A percentile compares a stretch with the other conserved stretches of the same genome.
Evolutionary conservation across 257 asterid genomes (phyloP).

Genomic region (Cruciata laevipes): DNA sequence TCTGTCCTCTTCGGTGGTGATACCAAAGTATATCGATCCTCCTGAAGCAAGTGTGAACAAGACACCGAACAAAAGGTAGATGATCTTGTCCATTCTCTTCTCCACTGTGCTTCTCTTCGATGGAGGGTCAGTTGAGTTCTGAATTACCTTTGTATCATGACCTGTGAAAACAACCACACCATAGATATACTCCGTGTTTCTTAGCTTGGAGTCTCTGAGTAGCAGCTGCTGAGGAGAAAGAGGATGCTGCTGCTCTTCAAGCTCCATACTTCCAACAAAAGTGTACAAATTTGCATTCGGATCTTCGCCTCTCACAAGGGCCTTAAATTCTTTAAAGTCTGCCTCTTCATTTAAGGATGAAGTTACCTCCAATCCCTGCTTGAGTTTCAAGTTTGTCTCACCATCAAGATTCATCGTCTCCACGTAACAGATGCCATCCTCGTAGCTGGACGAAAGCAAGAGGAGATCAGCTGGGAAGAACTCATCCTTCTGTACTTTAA

Average conservation of each 20-base stretch:
- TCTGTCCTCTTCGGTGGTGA: slow-evolving; percentile 50
- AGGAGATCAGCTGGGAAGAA: slow-evolving; percentile 89
- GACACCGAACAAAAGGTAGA: slow-evolving; percentile 66
- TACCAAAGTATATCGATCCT: slow-evolving; percentile 77
- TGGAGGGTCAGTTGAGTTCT: slow-evolving; percentile 81
- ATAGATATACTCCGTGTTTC: slow-evolving; percentile 69
- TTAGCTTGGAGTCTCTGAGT: slow-evolving; percentile 71
- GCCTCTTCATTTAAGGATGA: slow-evolving; percentile 45
- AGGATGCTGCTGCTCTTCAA: slow-evolving; percentile 46
- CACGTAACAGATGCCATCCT: slow-evolving; percentile 80
- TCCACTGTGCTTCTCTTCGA: slow-evolving; percentile 88
- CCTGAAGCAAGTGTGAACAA: slow-evolving; percentile 48
- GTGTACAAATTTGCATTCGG: slow-evolving; percentile 81
- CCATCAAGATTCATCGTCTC: slow-evolving; percentile 98
- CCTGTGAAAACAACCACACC: slow-evolving; percentile 92
- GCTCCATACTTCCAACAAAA: slow-evolving; percentile 75
- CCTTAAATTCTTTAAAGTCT: slow-evolving; percentile 42
- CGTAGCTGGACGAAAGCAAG: slow-evolving; percentile 77
- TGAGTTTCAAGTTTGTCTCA: slow-evolving; percentile 84
- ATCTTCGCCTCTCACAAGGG: slow-evolving; percentile 75
- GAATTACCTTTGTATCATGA: slow-evolving; percentile 86
- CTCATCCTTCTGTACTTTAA: slow-evolving; percentile 75
- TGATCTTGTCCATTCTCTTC: slow-evolving; percentile 79
- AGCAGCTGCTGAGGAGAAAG: slow-evolving; percentile 83
- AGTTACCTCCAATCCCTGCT: slow-evolving; percentile 67